Percentiles rank a stretch among this genome's conserved stretches.
phyloP scores from a whole-genome alignment of 345 rosid genomes.

The Eucalyptus albens region DNA sequence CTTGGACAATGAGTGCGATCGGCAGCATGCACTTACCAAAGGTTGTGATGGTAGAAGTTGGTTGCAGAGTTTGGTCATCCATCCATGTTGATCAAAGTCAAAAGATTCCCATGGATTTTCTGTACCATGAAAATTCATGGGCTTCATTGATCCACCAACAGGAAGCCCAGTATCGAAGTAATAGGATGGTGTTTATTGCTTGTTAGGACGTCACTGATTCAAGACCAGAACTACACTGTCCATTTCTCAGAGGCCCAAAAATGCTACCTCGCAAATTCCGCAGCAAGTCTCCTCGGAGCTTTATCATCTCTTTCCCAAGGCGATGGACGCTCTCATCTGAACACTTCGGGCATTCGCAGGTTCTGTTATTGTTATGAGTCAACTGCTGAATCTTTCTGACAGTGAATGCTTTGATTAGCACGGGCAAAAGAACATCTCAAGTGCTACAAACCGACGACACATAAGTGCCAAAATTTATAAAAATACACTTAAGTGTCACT shows the following conservation, averaged over 20 bases:
- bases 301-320: not conserved
- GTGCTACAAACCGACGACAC: fast-evolving
- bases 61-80: not conserved
- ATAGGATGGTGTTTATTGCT: not conserved
- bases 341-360: not conserved
- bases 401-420: not conserved
- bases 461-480: too few relatives aligned
- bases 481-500: too few relatives aligned
- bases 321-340: not conserved
- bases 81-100: not conserved
- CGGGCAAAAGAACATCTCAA: too few relatives aligned
- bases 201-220: not conserved
- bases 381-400: not conserved
- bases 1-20: not conserved
- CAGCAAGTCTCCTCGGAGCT: not conserved
- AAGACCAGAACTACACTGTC: not conserved
- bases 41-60: not conserved
- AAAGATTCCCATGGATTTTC: not conserved
- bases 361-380: not conserved
- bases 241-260: not conserved
- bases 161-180: not conserved
- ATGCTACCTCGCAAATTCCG: not conserved
- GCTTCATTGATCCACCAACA: not conserved
- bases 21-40: not conserved
- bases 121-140: not conserved